phyloP scores from a whole-genome alignment of 306 rosid species.

The Calophaca sinica region DNA sequence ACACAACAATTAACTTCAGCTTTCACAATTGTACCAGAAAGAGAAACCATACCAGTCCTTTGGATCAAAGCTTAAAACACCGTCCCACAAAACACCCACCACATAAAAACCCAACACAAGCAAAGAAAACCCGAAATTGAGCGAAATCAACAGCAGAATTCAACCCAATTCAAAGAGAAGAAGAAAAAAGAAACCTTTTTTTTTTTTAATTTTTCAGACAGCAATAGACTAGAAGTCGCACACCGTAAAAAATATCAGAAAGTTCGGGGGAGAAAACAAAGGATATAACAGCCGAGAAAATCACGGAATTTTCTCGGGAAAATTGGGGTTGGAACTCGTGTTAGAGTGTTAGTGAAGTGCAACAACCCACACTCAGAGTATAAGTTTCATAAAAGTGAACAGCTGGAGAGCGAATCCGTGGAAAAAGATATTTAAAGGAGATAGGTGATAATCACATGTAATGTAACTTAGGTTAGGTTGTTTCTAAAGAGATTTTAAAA shows the following conservation, averaged over 20 bases:
- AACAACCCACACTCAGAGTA: not conserved
- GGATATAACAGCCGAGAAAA: constrained; percentile 33
- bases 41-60: constrained; percentile 41
- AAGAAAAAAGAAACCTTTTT: not conserved
- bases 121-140: constrained; percentile 36
- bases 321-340: not conserved
- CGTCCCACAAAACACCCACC: constrained; percentile 36
- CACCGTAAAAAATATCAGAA: constrained; percentile 42
- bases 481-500: too few species aligned
- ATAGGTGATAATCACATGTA: too few species aligned
- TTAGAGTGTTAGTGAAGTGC: constrained; percentile 54
- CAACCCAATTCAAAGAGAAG: constrained; percentile 36
- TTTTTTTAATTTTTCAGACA: not conserved
- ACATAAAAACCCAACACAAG: constrained; percentile 42
- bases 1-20: constrained; percentile 19
- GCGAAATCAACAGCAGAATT: constrained; percentile 17
- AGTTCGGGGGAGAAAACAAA: not conserved
- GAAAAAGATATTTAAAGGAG: constrained; percentile 23
- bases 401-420: constrained; percentile 16
- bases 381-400: not conserved
- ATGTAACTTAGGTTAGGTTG: too few species aligned
- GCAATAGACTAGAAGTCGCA: not conserved
- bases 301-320: constrained; percentile 13
- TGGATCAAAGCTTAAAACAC: constrained; percentile 55
- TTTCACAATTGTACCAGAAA: constrained; percentile 36